A percentile compares a stretch with the other conserved stretches of the same genome.
phyloP scores from a whole-genome alignment of 306 rosid genomes.

The Styphnolobium japonicum region DNA sequence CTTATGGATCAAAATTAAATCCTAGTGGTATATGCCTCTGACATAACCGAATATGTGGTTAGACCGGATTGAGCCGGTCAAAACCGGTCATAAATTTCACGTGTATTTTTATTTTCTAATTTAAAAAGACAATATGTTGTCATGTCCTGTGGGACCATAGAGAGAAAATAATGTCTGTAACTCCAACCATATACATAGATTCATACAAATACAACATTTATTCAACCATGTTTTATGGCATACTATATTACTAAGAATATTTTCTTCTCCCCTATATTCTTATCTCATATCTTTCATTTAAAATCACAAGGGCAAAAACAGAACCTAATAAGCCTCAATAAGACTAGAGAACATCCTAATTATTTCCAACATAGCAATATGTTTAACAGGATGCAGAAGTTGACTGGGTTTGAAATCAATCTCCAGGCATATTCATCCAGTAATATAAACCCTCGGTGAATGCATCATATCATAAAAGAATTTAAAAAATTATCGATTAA shows the following conservation, averaged over 20 bases:
- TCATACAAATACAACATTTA: not conserved
- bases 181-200: not conserved
- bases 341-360: not conserved
- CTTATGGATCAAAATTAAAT: no score
- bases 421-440: not conserved
- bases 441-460: not conserved
- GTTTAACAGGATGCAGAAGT: not conserved
- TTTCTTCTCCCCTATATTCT: no score
- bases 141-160: slow-evolving; percentile 22
- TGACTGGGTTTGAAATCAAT: not conserved
- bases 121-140: not conserved
- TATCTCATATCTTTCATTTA: not conserved
- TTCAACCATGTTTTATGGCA: not conserved
- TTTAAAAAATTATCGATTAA: not conserved
- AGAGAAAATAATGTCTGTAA: slow-evolving; percentile 7
- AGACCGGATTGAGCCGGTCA: no score
- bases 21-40: no score
- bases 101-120: no score
- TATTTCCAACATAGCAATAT: not conserved
- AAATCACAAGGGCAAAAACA: not conserved
- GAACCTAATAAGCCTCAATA: not conserved
- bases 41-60: no score
- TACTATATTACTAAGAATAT: not conserved
- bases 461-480: no score
- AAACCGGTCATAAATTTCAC: no score